Conservation (phyloP, 2,329 filamentous ascomycete genomes). For the Akanthomyces lecanii region DNA sequence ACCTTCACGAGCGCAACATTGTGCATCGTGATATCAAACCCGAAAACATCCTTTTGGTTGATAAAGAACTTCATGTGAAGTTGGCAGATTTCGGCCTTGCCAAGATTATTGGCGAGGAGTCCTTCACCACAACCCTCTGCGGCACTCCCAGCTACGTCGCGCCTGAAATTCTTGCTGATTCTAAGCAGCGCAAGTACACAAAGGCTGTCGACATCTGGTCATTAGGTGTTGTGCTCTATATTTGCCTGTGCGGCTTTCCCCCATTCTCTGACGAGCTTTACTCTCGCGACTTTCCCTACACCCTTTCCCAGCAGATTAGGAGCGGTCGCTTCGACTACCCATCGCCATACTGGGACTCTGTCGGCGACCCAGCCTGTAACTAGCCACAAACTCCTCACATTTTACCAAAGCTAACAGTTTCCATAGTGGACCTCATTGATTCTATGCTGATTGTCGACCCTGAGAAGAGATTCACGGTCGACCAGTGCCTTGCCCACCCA, state of each 20-base stretch:
- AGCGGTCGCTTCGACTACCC: slow-evolving; percentile 88
- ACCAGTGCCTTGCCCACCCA: slow-evolving; percentile 85
- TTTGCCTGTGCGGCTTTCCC: slow-evolving; percentile 93
- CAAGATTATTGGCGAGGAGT: slow-evolving; percentile 98
- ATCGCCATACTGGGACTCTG: slow-evolving; percentile 76
- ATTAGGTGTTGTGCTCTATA: slow-evolving; percentile 94
- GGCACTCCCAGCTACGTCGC: slow-evolving; percentile 98
- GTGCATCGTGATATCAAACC: slow-evolving; percentile 98
- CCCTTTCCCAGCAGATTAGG: slow-evolving; percentile 83
- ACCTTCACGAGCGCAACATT: slow-evolving; percentile 93
- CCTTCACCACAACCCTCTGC: slow-evolving; percentile 92
- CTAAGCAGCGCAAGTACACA: slow-evolving; percentile 80
- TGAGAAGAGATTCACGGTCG: slow-evolving; percentile 77
- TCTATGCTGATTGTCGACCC: slow-evolving; percentile 88
- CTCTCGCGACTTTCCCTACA: slow-evolving; percentile 76
- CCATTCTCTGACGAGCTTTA: slow-evolving; percentile 95
- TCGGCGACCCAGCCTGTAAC: slow-evolving; percentile 64
- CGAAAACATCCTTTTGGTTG: slow-evolving; percentile 87
- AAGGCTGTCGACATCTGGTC: slow-evolving; percentile 97
- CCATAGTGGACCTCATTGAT: slow-evolving; percentile 79
- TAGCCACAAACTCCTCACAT: slow-evolving; percentile 12
- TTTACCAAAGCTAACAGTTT: not conserved
- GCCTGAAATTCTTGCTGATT: slow-evolving; percentile 86
- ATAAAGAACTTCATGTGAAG: slow-evolving; percentile 83
- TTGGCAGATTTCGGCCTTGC: slow-evolving; percentile 94